phyloP scores from a whole-genome alignment of 2,329 filamentous ascomycete species.

The Aureobasidium sp. region DNA sequence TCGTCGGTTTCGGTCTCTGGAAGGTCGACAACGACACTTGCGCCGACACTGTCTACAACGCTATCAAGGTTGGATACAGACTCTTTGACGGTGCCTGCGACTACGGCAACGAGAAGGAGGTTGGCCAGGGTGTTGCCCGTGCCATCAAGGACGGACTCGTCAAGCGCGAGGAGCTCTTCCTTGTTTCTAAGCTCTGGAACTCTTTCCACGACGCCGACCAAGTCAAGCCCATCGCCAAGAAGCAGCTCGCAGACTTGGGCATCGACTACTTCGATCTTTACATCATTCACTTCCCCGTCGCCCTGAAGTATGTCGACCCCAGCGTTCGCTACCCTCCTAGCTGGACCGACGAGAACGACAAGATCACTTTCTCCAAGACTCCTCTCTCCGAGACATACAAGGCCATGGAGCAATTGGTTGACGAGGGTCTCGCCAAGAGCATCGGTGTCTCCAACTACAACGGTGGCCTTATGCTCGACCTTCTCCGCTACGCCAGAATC shows the following conservation, averaged over 20 bases:
- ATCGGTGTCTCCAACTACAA: slow-evolving; percentile 85
- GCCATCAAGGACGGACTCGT: slow-evolving; percentile 76
- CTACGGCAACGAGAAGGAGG: slow-evolving; percentile 77
- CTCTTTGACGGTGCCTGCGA: slow-evolving; percentile 58
- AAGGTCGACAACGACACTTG: slow-evolving; percentile 69
- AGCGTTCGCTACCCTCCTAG: slow-evolving; percentile 70
- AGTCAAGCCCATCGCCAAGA: slow-evolving; percentile 67
- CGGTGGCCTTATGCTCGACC: slow-evolving; percentile 67
- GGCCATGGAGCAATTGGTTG: slow-evolving; percentile 70
- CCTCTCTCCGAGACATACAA: slow-evolving; percentile 75
- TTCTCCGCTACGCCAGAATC: slow-evolving; percentile 70
- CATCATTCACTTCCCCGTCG: slow-evolving; percentile 82
- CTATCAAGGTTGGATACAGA: slow-evolving; percentile 55
- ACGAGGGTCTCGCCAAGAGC: slow-evolving; percentile 59
- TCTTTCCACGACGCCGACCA: slow-evolving; percentile 76
- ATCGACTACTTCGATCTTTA: slow-evolving; percentile 87
- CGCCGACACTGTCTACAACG: slow-evolving; percentile 71
- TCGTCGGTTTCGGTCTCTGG: slow-evolving; percentile 74
- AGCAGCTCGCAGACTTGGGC: slow-evolving; percentile 75
- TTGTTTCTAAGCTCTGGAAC: slow-evolving; percentile 91
- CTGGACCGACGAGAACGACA: slow-evolving; percentile 59
- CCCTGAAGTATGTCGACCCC: slow-evolving; percentile 79
- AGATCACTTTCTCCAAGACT: slow-evolving; percentile 59
- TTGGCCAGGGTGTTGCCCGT: slow-evolving; percentile 67
- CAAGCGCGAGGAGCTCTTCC: slow-evolving; percentile 81